phyloP scores from a whole-genome alignment of 441 rosid genomes.

The Mallotus repandus region DNA sequence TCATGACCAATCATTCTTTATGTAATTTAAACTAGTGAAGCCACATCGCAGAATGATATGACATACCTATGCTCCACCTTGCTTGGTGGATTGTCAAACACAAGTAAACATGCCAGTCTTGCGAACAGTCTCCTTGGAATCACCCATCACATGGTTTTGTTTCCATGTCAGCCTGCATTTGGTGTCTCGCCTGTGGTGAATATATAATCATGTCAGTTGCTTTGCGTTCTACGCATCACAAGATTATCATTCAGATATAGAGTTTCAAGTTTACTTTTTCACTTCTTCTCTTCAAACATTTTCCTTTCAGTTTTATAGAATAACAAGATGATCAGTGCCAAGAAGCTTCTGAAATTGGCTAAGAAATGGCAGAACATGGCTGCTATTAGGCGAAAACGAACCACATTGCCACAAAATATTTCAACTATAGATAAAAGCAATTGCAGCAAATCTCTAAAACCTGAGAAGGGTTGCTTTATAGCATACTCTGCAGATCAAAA shows the following conservation, averaged over 20 bases:
- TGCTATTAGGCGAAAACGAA: not conserved
- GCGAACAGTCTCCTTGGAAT: not conserved
- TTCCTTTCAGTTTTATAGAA: not conserved
- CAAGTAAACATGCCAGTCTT: not conserved
- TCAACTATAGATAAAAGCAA: not conserved
- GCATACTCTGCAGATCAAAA: not conserved
- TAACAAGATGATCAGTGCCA: not conserved
- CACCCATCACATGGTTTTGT: conserved; percentile 5
- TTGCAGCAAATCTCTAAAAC: not conserved
- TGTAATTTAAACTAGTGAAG: too few relatives aligned
- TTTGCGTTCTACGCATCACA: not conserved
- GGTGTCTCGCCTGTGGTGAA: not conserved
- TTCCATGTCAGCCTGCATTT: not conserved
- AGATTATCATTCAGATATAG: not conserved
- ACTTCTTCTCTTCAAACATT: not conserved
- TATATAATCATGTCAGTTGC: not conserved
- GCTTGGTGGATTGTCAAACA: not conserved
- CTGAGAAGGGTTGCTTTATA: conserved; percentile 6
- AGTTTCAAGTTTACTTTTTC: too few relatives aligned
- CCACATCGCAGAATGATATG: too few relatives aligned
- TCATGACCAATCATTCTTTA: too few relatives aligned
- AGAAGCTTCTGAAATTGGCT: not conserved
- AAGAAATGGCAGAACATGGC: not conserved
- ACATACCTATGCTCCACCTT: too few relatives aligned
- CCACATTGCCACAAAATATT: not conserved